Base-by-base conservation (phyloP, 2,329 filamentous ascomycete species). In the Colletotrichum tamarilloi region DNA sequence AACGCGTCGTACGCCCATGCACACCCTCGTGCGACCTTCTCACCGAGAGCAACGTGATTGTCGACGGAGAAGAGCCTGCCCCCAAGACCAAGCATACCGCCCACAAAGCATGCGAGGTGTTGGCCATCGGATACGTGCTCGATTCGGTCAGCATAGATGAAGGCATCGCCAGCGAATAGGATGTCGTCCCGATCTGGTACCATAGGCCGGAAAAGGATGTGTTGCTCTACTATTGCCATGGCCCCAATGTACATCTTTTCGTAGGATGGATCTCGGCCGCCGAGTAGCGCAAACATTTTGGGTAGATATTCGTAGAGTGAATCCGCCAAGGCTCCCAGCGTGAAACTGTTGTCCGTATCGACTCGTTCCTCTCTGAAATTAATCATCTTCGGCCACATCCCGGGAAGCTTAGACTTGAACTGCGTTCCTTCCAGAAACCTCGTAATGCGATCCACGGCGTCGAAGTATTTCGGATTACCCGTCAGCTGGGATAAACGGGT, bases 401-500 rank as follows among this genome's bases (percentile, higher is more conserved):
- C 94, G 0, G 93, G 93, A 1, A 95, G 81, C 16, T 83, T 85
- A 0, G 93, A 95, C 19, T 87, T 81, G 75, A 89, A 88, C 82
- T 96, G 94, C 67, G 89, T 88, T 7, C 85, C 82, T 69, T 92
- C 88, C 73, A 95, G 88, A 16, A 91, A 85, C 69, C 93, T 87
- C 74, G 91, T 94, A 69, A 95, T 89, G 12, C 89, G 87, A 46
- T 91, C 88, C 68, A 94, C 87, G 3, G 92, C 93, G 79, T 94
- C 92, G 78, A 92, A 94, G 82, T 94, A 95, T 77, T 93, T 94
- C 28, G 88, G 82, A 72, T 95, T 87, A 46, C 90, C 91, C 0
- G 93, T 95, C 72, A 95, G 82, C 79, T 95, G 93, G 2, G 92
- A 92, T 57, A 95, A 84, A 14, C 92, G 87, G 11, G 92, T 93